Evolutionary conservation across 78 protist species (phyloP).

Genomic region (Andalucia godoyi): DNA sequence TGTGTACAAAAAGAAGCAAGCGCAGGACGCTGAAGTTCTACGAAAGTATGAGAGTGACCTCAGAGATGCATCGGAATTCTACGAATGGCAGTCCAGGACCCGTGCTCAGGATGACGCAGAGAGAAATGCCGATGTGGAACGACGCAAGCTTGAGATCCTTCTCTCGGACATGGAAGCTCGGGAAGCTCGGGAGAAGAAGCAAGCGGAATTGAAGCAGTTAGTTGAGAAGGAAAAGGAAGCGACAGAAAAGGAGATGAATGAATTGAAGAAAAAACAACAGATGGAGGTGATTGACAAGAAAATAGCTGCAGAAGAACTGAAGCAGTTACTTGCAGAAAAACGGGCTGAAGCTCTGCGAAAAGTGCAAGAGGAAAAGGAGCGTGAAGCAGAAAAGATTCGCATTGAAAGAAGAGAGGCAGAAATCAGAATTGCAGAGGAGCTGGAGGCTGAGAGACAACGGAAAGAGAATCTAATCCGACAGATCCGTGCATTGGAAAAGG

Average conservation of each 20-base stretch:
- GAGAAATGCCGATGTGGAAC: neutral
- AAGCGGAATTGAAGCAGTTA: neutral
- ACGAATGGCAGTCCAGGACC: neutral
- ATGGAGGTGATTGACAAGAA: neutral
- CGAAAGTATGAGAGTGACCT: conserved; percentile 11
- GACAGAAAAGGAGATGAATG: neutral
- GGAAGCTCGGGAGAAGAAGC: neutral
- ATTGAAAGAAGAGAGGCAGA: too few species aligned
- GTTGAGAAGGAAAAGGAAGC: neutral
- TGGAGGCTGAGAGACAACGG: too few species aligned
- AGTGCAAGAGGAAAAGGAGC: neutral
- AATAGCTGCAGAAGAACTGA: neutral
- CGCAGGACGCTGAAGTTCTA: neutral
- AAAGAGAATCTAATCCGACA: conserved; percentile 2
- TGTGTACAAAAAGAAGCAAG: conserved; percentile 4
- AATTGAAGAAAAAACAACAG: neutral
- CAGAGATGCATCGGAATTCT: conserved; percentile 7
- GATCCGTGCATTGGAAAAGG: conserved; percentile 26
- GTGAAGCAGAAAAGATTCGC: neutral
- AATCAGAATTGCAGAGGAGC: too few species aligned
- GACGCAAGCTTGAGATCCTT: neutral
- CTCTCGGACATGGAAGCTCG: neutral
- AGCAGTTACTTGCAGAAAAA: neutral
- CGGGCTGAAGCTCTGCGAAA: neutral
- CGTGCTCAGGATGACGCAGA: neutral